These are phyloP conservation scores for Pleurotus salmoneostramineus DNA, from an alignment of 768 basidiomycete species.

Conservation along the genomic window DNA sequence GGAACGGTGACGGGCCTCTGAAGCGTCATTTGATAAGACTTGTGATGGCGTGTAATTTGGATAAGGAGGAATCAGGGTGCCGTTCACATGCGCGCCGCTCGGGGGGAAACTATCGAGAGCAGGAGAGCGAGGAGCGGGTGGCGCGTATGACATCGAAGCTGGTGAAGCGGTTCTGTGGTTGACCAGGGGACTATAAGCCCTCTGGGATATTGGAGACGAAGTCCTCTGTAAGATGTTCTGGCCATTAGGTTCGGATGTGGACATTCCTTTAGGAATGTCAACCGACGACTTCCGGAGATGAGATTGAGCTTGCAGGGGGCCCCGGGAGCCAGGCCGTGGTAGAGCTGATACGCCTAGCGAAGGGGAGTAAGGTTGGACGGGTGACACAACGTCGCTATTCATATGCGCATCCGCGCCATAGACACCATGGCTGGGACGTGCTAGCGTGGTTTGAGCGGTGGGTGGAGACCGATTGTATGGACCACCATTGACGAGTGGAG, in stretches of 20 bases:
- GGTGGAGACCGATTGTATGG: no score
- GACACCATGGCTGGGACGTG: no score
- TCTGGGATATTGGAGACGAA: background rate
- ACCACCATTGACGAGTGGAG: no score
- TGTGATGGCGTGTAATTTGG: no score
- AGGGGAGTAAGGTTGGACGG: background rate
- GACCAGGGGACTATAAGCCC: background rate
- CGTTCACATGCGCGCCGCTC: no score
- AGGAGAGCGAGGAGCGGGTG: background rate
- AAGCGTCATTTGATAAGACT: no score
- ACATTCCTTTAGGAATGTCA: background rate
- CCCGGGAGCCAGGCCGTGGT: background rate
- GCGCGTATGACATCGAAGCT: background rate
- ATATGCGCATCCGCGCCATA: no score
- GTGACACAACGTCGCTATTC: background rate
- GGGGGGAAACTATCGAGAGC: no score
- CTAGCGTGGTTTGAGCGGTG: no score
- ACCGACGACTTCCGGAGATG: conserved; percentile 1
- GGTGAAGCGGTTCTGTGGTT: conserved; percentile 5
- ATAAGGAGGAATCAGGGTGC: no score
- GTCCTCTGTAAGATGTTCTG: background rate
- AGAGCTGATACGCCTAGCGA: background rate
- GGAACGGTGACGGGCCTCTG: no score
- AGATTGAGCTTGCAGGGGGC: background rate
- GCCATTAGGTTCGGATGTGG: background rate